phyloP scores from a whole-genome alignment of 2,329 filamentous ascomycete species.

The Sordariomycetes sp. region DNA sequence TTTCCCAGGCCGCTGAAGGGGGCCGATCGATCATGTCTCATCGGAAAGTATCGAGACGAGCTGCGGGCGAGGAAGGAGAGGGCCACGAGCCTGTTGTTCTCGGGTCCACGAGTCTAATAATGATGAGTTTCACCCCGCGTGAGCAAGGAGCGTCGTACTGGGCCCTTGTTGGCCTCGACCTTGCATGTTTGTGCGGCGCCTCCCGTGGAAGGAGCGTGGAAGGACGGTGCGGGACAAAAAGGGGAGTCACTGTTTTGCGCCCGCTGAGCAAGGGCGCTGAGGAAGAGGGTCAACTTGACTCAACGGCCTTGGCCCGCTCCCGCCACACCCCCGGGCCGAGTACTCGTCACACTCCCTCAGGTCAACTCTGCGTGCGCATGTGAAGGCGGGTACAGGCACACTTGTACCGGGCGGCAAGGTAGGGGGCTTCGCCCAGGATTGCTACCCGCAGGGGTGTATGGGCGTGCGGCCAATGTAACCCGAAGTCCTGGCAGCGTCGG shows the following conservation, averaged over 20 bases:
- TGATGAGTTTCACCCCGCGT: background rate
- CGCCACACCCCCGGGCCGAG: background rate
- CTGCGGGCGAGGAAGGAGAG: background rate
- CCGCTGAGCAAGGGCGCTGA: background rate
- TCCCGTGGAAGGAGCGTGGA: background rate
- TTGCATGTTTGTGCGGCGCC: background rate
- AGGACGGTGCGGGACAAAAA: background rate
- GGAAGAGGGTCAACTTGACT: background rate
- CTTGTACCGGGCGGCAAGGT: background rate
- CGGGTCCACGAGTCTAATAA: background rate
- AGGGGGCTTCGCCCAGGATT: conserved; percentile 2
- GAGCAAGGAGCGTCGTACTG: background rate
- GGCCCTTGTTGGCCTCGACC: background rate
- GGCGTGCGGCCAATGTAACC: background rate
- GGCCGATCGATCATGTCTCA: background rate
- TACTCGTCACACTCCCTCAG: background rate
- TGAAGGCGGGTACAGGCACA: background rate
- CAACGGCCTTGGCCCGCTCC: background rate
- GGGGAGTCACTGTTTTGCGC: background rate
- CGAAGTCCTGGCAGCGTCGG: background rate
- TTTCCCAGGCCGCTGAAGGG: background rate
- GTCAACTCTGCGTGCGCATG: background rate
- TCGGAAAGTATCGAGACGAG: background rate
- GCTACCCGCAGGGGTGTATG: background rate
- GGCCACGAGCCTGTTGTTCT: background rate